These are phyloP conservation scores for Penstemon eatonii DNA, from an alignment of 257 asterid genomes.

Conservation along the genomic window DNA sequence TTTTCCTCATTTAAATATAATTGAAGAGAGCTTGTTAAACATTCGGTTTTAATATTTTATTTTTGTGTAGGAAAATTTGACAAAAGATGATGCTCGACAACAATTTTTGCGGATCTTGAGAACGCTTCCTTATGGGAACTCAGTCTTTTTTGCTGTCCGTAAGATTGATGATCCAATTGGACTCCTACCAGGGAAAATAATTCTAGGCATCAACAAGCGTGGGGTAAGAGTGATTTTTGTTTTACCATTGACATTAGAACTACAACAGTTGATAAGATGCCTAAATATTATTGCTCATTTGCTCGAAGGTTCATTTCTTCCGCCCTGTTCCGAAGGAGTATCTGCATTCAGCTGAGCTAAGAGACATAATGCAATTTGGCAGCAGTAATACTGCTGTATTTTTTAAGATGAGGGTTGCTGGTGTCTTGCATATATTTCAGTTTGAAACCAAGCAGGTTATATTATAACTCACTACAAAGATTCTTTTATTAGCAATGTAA, in stretches of 20 bases:
- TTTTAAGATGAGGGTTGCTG: slow-evolving; percentile 99
- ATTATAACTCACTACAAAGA: slow-evolving; percentile 4
- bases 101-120: slow-evolving; percentile 88
- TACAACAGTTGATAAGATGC: slow-evolving; percentile 16
- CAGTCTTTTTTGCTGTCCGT: slow-evolving; percentile 97
- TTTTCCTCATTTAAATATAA: neutral
- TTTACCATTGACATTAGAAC: slow-evolving; percentile 11
- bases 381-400: slow-evolving; percentile 98
- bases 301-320: slow-evolving; percentile 87
- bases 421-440: slow-evolving; percentile 93
- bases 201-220: slow-evolving; percentile 94
- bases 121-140: slow-evolving; percentile 96
- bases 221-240: slow-evolving; percentile 59
- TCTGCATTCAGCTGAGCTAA: slow-evolving; percentile 94
- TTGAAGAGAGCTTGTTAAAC: neutral
- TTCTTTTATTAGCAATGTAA: neutral
- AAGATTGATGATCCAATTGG: slow-evolving; percentile 99
- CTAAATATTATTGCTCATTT: slow-evolving; percentile 30
- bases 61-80: slow-evolving; percentile 70
- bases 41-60: slow-evolving; percentile 2
- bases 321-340: slow-evolving; percentile 99
- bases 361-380: slow-evolving; percentile 99
- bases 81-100: slow-evolving; percentile 96
- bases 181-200: slow-evolving; percentile 87
- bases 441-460: slow-evolving; percentile 95